These are phyloP conservation scores for Lodderomyces orthopsilosis DNA, from an alignment of 1,139 yeast genomes.

Conservation along the genomic window DNA sequence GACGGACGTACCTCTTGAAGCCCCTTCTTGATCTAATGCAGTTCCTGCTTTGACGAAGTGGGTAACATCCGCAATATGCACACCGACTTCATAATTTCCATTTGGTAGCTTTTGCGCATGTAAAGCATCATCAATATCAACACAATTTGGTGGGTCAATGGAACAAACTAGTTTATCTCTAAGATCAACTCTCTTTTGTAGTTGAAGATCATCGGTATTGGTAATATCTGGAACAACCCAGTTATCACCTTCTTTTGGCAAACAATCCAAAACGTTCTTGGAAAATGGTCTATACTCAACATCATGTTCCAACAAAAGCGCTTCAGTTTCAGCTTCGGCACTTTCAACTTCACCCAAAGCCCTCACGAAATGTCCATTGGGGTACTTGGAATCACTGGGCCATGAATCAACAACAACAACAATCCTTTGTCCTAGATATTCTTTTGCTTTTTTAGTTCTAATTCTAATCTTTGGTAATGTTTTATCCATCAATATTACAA, in stretches of 20 bases:
- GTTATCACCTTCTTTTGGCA: conserved; percentile 88
- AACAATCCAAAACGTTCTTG: conserved; percentile 84
- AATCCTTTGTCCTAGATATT: conserved; percentile 80
- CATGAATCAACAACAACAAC: conserved; percentile 92
- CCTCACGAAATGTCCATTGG: conserved; percentile 93
- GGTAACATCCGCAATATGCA: conserved; percentile 98
- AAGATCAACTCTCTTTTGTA: conserved; percentile 72
- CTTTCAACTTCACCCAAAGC: conserved; percentile 87
- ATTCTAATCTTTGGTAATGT: conserved; percentile 86
- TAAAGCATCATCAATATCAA: conserved; percentile 97
- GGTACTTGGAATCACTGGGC: conserved; percentile 81
- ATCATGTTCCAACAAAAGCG: conserved; percentile 88
- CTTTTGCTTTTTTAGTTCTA: conserved; percentile 80
- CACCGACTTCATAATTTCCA: conserved; percentile 96
- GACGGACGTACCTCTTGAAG: conserved; percentile 95
- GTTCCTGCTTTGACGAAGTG: conserved; percentile 94
- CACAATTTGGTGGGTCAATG: conserved; percentile 98
- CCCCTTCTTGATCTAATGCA: conserved; percentile 93
- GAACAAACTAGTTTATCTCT: conserved; percentile 90
- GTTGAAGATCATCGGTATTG: conserved; percentile 56
- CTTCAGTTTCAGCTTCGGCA: conserved; percentile 95
- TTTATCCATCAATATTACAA: conserved; percentile 85
- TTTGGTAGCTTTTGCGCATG: conserved; percentile 84
- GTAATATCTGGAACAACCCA: conserved; percentile 82
- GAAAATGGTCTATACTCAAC: conserved; percentile 96